Evolutionary conservation across 257 asterid genomes (phyloP).

Genomic region (Henckelia pumila): DNA sequence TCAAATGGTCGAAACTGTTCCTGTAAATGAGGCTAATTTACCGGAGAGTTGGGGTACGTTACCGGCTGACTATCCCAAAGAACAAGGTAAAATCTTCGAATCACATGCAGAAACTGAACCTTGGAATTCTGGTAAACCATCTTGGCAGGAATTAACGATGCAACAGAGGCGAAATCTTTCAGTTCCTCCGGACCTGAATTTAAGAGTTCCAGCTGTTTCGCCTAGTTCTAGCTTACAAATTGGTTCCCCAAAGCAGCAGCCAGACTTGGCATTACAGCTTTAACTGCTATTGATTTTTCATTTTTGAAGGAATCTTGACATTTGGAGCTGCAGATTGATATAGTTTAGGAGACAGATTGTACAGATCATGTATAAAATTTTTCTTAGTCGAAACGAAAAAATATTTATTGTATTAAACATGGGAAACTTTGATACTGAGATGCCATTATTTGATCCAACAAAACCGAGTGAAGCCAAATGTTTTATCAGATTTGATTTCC

Average conservation of each 20-base stretch:
- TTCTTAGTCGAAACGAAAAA: constrained; percentile 34
- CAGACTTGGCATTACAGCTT: constrained; percentile 90
- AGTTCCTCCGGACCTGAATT: constrained; percentile 66
- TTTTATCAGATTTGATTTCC: background rate
- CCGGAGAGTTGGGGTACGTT: constrained; percentile 26
- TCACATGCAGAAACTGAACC: constrained; percentile 28
- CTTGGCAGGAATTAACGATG: constrained; percentile 24
- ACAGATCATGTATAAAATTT: constrained; percentile 53
- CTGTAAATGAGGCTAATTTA: constrained; percentile 26
- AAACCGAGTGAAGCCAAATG: background rate
- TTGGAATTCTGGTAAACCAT: constrained; percentile 30
- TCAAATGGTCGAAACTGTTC: constrained; percentile 22
- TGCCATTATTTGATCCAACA: background rate
- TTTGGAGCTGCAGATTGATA: constrained; percentile 25
- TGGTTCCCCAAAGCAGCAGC: constrained; percentile 65
- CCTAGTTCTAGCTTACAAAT: constrained; percentile 76
- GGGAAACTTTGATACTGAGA: constrained; percentile 28
- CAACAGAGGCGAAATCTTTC: constrained; percentile 33
- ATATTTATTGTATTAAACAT: constrained; percentile 34
- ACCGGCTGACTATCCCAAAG: constrained; percentile 20
- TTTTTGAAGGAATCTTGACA: constrained; percentile 18
- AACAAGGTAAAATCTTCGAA: constrained; percentile 24
- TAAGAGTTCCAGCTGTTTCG: constrained; percentile 53
- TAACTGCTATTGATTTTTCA: constrained; percentile 28
- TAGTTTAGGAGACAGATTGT: constrained; percentile 50